These are phyloP conservation scores for Epichloe typhina DNA, from an alignment of 2,329 filamentous ascomycete genomes.

Conservation along the genomic window DNA sequence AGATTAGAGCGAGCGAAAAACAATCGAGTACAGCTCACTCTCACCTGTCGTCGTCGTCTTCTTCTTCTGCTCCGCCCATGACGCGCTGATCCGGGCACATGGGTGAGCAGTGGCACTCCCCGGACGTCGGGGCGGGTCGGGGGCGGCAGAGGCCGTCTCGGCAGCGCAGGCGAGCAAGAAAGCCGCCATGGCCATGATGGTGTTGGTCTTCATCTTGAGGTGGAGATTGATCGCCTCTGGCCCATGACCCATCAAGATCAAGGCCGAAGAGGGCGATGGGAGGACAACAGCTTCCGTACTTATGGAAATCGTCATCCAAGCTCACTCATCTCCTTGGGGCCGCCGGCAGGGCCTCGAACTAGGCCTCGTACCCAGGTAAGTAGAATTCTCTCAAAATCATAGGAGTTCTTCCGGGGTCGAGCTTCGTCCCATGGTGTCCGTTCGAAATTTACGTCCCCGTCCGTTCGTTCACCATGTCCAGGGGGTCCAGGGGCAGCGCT, in stretches of 20 bases:
- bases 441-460: too few species aligned
- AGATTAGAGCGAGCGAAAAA: background rate
- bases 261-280: too few species aligned
- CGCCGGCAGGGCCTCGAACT: too few species aligned
- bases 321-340: too few species aligned
- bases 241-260: background rate
- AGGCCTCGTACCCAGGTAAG: too few species aligned
- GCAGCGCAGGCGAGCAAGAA: background rate
- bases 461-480: too few species aligned
- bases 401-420: too few species aligned
- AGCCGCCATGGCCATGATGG: background rate
- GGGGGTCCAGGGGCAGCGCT: too few species aligned
- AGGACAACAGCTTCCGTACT: too few species aligned
- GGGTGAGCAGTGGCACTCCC: slow-evolving; percentile 2
- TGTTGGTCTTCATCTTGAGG: background rate
- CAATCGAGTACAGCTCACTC: background rate
- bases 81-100: slow-evolving; percentile 7
- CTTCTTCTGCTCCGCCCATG: slow-evolving; percentile 7
- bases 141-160: slow-evolving; percentile 1
- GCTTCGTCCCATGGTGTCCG: too few species aligned
- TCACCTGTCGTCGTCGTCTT: background rate
- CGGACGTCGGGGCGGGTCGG: slow-evolving; percentile 13
- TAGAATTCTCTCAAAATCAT: too few species aligned
- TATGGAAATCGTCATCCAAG: too few species aligned
- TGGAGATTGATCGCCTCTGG: background rate